Percentiles rank a stretch among this genome's conserved stretches.
These are phyloP conservation scores for Allium fistulosum DNA, from an alignment of 106 monocot species.

Conservation along the genomic window DNA sequence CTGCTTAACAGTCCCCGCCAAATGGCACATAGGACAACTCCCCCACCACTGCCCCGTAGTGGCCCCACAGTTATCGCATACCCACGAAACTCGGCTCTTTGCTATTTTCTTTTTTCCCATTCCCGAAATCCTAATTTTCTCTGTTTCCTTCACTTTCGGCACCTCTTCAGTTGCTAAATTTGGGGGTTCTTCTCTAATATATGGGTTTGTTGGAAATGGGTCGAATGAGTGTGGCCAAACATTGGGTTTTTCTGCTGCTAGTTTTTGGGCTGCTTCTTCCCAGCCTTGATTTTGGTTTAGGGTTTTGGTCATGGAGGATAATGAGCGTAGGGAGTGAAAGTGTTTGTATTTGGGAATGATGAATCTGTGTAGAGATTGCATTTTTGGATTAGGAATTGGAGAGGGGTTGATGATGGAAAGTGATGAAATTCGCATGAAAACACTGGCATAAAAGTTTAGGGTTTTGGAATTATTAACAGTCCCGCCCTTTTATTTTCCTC, in stretches of 20 bases:
- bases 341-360: not conserved
- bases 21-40: slow-evolving; percentile 46
- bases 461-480: not conserved
- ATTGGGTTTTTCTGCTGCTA: not conserved
- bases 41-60: slow-evolving; percentile 91
- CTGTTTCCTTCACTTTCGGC: not conserved
- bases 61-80: slow-evolving; percentile 65
- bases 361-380: slow-evolving; percentile 14
- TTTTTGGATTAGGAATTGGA: slow-evolving; percentile 9
- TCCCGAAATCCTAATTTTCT: slow-evolving; percentile 2
- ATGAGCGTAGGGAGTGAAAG: not conserved
- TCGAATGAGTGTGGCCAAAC: not conserved
- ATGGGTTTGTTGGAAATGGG: not conserved
- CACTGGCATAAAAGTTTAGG: not conserved
- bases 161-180: no score
- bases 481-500: no score
- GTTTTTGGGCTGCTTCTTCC: not conserved
- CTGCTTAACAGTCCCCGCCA: slow-evolving; percentile 39
- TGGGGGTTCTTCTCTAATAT: not conserved
- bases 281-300: slow-evolving; percentile 2
- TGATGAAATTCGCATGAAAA: not conserved
- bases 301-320: not conserved
- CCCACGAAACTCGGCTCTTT: slow-evolving; percentile 50
- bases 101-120: slow-evolving; percentile 22
- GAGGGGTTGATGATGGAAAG: not conserved